Evolutionary conservation across 352 stramenopile genomes (phyloP), one percentile per base, ranked within the genome.

Genomic region (Phytophthora ramorum): DNA sequence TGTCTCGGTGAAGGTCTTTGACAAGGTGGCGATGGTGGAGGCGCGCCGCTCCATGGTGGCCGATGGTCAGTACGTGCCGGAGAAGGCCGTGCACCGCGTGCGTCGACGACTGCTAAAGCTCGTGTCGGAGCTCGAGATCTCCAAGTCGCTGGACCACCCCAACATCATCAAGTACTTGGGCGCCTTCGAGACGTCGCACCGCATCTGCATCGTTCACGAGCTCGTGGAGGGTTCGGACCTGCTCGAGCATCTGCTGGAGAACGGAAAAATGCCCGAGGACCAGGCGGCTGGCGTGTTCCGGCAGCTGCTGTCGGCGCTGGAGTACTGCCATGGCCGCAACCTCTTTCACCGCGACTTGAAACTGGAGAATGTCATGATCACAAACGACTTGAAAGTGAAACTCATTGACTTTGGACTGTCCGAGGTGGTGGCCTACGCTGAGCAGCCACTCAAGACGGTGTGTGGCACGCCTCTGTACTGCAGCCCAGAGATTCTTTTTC

Each of bases 341-440:
- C 90, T 98, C 52, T 98, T 92, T 69, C 96, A 98, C 77, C 91
- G 96, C 46, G 96, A 98, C 69, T 78, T 98, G 40, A 98, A 98
- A 73, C 79, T 98, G 32, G 96, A 98, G 69, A 98, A 98, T 89
- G 92, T 98, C 24, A 81, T 98, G 44, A 84, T 98, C 71, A 96
- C 91, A 49, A 88, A 83, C 48, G 93, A 98, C 62, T 79, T 92
- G 46, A 85, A 93, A 53, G 86, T 98, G 48, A 98, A 98, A 82
- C 85, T 98, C 47, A 98, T 98, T 76, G 94, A 98, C 78, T 98
- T 98, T 88, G 96, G 96, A 37, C 79, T 98, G 7, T 98, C 93
- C 0, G 96, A 97, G 53, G 77, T 96, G 47, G 52, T 75, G 55
- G 91, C 90, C 34, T 76, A 75, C 35, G 79, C 87, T 7, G 86